Conservation (phyloP, 2,329 filamentous ascomycete species). For the Teratosphaeria zuluensis region DNA sequence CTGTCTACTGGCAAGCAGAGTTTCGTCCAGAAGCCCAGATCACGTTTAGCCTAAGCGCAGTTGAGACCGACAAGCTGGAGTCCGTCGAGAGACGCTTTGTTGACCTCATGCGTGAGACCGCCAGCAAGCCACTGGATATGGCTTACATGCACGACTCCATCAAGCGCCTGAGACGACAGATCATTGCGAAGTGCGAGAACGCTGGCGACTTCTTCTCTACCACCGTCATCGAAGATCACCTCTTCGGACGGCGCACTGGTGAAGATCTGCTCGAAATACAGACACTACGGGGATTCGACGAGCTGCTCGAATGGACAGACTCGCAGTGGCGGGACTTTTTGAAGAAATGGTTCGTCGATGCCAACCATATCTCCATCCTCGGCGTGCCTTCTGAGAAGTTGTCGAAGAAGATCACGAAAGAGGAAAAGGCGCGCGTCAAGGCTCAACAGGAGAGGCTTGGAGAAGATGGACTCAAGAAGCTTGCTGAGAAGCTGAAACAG, state of each 20-base stretch:
- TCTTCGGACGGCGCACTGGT: conserved; percentile 84
- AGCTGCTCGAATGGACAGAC: conserved; percentile 70
- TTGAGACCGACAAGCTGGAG: conserved; percentile 74
- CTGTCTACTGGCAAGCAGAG: conserved; percentile 70
- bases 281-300: conserved; percentile 47
- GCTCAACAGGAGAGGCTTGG: conserved; percentile 72
- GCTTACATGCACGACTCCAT: conserved; percentile 83
- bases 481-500: conserved; percentile 65
- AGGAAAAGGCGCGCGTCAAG: conserved; percentile 69
- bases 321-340: conserved; percentile 74
- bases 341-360: conserved; percentile 74
- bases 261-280: conserved; percentile 33
- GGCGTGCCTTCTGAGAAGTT: conserved; percentile 76
- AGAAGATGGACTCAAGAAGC: conserved; percentile 64
- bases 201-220: conserved; percentile 72
- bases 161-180: conserved; percentile 65
- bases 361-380: conserved; percentile 76
- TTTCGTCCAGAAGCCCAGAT: conserved; percentile 73
- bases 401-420: conserved; percentile 68
- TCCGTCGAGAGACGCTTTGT: conserved; percentile 80
- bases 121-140: conserved; percentile 76
- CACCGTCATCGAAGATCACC: conserved; percentile 81
- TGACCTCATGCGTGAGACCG: conserved; percentile 70
- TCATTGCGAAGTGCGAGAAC: conserved; percentile 74
- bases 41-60: conserved; percentile 75